Evolutionary conservation across 2,329 filamentous ascomycete species (phyloP).

Genomic region (Paracorniculantispora psalliotae): DNA sequence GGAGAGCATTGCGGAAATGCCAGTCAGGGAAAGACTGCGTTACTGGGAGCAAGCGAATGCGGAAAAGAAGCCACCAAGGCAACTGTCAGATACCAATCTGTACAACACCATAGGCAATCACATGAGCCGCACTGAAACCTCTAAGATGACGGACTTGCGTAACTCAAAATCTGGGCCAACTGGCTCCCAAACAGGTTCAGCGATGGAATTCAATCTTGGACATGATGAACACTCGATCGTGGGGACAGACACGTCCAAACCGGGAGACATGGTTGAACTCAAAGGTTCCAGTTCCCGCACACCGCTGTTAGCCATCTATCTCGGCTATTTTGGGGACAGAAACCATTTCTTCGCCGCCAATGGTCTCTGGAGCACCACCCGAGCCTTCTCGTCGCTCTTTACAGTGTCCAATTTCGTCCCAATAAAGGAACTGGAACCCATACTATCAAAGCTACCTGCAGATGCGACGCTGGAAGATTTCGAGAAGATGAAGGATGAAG

Average conservation of each 20-base stretch:
- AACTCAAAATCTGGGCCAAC: neutral
- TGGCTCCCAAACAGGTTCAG: conserved; percentile 2
- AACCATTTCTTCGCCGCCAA: conserved; percentile 51
- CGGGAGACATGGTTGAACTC: conserved; percentile 26
- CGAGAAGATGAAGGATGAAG: conserved; percentile 26
- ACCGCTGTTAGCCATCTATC: conserved; percentile 47
- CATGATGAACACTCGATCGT: conserved; percentile 8
- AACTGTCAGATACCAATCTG: conserved; percentile 16
- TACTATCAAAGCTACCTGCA: conserved; percentile 28
- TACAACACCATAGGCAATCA: conserved; percentile 25
- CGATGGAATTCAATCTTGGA: conserved; percentile 3
- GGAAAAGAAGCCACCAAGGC: conserved; percentile 16
- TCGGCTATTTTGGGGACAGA: conserved; percentile 45
- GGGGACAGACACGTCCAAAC: conserved; percentile 4
- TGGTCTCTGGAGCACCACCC: conserved; percentile 44
- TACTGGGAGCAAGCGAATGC: conserved; percentile 37
- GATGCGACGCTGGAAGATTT: conserved; percentile 25
- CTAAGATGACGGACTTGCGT: neutral
- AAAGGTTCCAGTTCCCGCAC: conserved; percentile 35
- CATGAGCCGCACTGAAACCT: conserved; percentile 21
- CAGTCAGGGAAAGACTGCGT: conserved; percentile 38
- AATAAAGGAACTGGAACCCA: conserved; percentile 35
- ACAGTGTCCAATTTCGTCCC: conserved; percentile 43
- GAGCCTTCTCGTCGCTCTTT: conserved; percentile 43
- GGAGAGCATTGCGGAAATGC: neutral